Evolutionary conservation across 176 grass and related monocot genomes (phyloP).

Genomic region (Carex scoparia): DNA sequence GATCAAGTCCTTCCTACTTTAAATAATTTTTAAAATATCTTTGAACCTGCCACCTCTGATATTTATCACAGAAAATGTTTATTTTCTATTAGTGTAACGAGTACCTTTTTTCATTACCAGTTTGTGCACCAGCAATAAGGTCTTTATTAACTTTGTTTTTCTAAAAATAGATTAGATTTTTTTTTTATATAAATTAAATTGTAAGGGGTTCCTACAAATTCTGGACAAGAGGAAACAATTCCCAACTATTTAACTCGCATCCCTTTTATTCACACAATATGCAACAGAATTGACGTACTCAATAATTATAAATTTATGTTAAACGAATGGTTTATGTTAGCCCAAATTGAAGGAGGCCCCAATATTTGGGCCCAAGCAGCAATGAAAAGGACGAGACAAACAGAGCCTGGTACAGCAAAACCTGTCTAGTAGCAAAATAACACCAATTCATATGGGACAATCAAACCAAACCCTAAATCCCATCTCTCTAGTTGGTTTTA

Average conservation of each 20-base stretch:
- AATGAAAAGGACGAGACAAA: not conserved
- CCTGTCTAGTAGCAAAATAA: not conserved
- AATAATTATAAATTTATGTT: not conserved
- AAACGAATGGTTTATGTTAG: not conserved
- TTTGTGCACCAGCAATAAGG: not conserved
- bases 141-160: not conserved
- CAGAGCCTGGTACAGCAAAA: slow-evolving; percentile 3
- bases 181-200: not conserved
- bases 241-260: no score
- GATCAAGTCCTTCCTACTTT: no score
- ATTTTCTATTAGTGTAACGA: not conserved
- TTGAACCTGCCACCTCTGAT: no score
- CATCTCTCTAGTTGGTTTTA: not conserved
- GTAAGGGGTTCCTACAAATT: not conserved
- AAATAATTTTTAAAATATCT: no score
- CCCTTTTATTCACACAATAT: not conserved
- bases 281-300: not conserved
- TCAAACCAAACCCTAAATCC: not conserved
- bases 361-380: not conserved
- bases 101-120: not conserved
- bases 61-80: no score
- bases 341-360: not conserved
- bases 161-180: not conserved
- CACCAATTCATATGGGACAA: not conserved
- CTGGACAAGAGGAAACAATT: not conserved